These are phyloP conservation scores for Gyromitra esculenta DNA, from an alignment of 2,329 filamentous ascomycete genomes.

Conservation along the genomic window DNA sequence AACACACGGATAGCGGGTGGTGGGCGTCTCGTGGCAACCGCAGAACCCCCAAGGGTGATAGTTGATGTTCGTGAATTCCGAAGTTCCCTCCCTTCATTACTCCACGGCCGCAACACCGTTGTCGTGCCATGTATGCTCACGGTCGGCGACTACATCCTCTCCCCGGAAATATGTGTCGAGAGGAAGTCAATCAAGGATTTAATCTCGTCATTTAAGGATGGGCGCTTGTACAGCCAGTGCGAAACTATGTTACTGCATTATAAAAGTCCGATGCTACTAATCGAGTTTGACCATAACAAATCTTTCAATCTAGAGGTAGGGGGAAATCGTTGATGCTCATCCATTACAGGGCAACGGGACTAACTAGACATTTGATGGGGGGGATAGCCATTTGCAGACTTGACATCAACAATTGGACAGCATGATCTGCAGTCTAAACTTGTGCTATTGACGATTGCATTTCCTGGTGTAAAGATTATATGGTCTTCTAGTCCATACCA, in stretches of 20 bases:
- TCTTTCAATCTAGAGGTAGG: slow-evolving; percentile 89
- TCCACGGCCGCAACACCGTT: slow-evolving; percentile 87
- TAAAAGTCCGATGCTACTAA: slow-evolving; percentile 86
- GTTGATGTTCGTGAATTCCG: slow-evolving; percentile 97
- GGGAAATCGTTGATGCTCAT: slow-evolving; percentile 55
- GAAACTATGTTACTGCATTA: slow-evolving; percentile 97
- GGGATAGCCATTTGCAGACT: slow-evolving; percentile 59
- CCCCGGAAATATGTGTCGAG: slow-evolving; percentile 89
- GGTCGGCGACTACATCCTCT: slow-evolving; percentile 94
- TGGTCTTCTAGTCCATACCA: slow-evolving; percentile 95
- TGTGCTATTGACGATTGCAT: slow-evolving; percentile 89
- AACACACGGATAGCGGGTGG: slow-evolving; percentile 97
- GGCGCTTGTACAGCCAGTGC: slow-evolving; percentile 88
- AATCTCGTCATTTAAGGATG: slow-evolving; percentile 89
- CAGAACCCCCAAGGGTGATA: slow-evolving; percentile 82
- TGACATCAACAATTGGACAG: slow-evolving; percentile 63
- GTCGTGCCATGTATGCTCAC: slow-evolving; percentile 95
- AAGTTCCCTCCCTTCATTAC: slow-evolving; percentile 86
- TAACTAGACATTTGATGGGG: neutral
- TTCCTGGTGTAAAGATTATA: slow-evolving; percentile 87
- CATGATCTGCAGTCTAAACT: slow-evolving; percentile 90
- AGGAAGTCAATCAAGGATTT: slow-evolving; percentile 92
- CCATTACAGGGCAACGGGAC: neutral
- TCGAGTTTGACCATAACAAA: slow-evolving; percentile 97
- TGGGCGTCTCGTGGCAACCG: slow-evolving; percentile 82